phyloP scores from a whole-genome alignment of 2,329 filamentous ascomycete species.

The Aspergillus sp. region DNA sequence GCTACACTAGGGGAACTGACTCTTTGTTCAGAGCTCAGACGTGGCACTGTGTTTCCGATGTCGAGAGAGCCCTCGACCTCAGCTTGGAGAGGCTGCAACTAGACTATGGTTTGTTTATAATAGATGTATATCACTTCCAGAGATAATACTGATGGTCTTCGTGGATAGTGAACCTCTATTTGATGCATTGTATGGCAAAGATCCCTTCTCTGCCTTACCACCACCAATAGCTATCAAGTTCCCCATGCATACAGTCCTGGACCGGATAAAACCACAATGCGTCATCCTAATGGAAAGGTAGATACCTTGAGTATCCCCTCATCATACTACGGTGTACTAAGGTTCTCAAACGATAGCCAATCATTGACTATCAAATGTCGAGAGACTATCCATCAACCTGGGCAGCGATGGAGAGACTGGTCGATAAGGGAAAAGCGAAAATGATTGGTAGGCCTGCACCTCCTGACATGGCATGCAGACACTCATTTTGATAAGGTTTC shows the following conservation, averaged over 20 bases:
- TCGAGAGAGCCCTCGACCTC: background rate
- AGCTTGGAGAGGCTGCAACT: background rate
- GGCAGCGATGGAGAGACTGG: too few species aligned
- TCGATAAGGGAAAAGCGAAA: too few species aligned
- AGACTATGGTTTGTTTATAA: background rate
- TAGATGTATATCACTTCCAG: too few species aligned
- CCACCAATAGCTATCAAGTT: background rate
- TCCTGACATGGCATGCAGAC: too few species aligned
- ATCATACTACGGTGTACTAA: too few species aligned
- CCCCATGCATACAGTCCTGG: background rate
- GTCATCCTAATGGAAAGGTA: background rate
- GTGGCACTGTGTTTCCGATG: background rate
- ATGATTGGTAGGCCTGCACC: too few species aligned
- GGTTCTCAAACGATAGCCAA: too few species aligned
- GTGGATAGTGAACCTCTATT: background rate
- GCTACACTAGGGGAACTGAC: too few species aligned
- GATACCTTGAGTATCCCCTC: fast-evolving
- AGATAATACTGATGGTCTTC: background rate
- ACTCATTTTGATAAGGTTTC: too few species aligned
- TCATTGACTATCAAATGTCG: too few species aligned
- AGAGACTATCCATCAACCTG: too few species aligned
- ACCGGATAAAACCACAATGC: background rate
- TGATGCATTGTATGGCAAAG: background rate
- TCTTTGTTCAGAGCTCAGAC: background rate
- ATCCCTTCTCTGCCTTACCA: too few species aligned